Evolutionary conservation across 148 eudicot species (phyloP).

Genomic region (Camellia granthamiana): DNA sequence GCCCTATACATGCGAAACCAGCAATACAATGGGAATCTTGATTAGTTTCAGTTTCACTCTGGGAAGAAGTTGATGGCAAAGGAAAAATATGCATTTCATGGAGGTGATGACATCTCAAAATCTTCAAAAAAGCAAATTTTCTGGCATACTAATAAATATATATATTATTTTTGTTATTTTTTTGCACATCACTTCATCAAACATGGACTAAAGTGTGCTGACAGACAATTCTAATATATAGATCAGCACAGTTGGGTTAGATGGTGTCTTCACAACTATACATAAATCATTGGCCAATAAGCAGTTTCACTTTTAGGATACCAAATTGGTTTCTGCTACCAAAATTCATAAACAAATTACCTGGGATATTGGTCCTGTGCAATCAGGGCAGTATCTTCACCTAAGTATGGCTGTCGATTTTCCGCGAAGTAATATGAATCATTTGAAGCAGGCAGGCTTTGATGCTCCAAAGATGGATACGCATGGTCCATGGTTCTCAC

Average conservation of each 20-base stretch:
- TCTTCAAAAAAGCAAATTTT: neutral
- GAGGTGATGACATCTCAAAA: conserved; percentile 1
- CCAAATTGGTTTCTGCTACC: neutral
- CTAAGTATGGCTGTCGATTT: neutral
- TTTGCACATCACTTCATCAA: neutral
- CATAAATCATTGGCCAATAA: neutral
- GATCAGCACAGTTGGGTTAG: too few relatives aligned
- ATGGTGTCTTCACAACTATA: neutral
- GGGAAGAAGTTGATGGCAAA: neutral
- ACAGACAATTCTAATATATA: neutral
- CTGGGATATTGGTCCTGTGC: conserved; percentile 6
- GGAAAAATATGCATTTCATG: neutral
- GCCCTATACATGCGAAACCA: conserved; percentile 15
- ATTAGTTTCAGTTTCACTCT: conserved; percentile 2
- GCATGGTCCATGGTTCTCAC: neutral
- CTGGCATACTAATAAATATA: too few relatives aligned
- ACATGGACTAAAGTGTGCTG: neutral
- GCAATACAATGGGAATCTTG: neutral
- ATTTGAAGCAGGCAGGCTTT: neutral
- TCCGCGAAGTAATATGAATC: conserved; percentile 6
- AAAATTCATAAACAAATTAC: conserved; percentile 8
- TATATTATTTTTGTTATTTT: too few relatives aligned
- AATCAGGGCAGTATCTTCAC: neutral
- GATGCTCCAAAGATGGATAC: neutral
- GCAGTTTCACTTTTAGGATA: neutral